Percentiles rank a stretch among this genome's conserved stretches.
Evolutionary conservation across 192 early-diverging fungal species (phyloP).

Genomic region (Podochytrium sp.): DNA sequence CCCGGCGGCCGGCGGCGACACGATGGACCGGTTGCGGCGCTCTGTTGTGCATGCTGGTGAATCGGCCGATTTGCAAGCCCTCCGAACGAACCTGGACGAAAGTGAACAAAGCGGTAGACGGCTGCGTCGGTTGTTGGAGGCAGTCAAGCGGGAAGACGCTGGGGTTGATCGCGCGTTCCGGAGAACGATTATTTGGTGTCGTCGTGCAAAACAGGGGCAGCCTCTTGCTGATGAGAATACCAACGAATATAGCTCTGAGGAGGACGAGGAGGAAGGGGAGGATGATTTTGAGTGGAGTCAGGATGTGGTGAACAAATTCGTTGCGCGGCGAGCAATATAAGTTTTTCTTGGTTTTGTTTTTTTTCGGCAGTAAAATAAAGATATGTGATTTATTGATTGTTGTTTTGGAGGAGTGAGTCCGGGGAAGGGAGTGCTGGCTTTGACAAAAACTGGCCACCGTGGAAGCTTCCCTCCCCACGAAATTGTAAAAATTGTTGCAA

Average conservation of each 20-base stretch:
- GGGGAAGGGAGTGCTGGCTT: constrained; percentile 19
- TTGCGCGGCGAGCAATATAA: background rate
- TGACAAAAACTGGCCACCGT: too few relatives aligned
- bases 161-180: constrained; percentile 31
- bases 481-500: constrained; percentile 7
- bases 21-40: background rate
- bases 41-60: background rate
- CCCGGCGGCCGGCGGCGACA: too few relatives aligned
- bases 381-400: too few relatives aligned
- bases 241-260: background rate
- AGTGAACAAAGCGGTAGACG: background rate
- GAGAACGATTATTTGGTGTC: constrained; percentile 32
- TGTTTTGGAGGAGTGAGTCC: background rate
- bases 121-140: constrained; percentile 14
- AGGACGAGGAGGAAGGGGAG: background rate
- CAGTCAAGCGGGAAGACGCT: constrained; percentile 28
- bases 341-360: background rate
- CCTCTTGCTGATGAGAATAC: background rate
- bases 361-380: too few relatives aligned
- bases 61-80: background rate
- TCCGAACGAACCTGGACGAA: background rate
- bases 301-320: background rate
- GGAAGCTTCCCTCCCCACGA: background rate
- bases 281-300: constrained; percentile 11
- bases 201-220: constrained; percentile 4